A percentile compares a stretch with the other conserved stretches of the same genome.
Evolutionary conservation across 2,329 filamentous ascomycete species (phyloP).

Genomic region (Penicillium brasilianum): DNA sequence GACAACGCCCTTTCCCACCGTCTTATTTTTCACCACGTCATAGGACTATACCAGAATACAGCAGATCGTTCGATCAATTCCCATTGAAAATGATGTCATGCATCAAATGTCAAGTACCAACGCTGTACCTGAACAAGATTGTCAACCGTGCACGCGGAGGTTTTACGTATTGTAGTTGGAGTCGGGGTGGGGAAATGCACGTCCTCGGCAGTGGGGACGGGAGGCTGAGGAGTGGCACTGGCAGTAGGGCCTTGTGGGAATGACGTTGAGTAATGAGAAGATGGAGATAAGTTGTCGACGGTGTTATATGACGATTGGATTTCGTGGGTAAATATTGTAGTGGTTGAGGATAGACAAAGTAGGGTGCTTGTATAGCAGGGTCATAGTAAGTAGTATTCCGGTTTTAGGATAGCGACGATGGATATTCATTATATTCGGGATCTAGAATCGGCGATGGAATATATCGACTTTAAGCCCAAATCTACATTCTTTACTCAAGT

Average conservation of each 20-base stretch:
- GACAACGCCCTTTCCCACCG: not conserved
- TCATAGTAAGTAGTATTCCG: not conserved
- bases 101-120: no score
- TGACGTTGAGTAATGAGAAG: not conserved
- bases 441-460: not conserved
- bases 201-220: constrained; percentile 9
- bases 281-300: not conserved
- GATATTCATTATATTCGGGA: not conserved
- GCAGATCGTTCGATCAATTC: not conserved
- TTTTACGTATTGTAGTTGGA: constrained; percentile 23
- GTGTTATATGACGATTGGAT: not conserved
- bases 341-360: not conserved
- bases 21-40: not conserved
- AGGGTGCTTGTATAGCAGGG: not conserved
- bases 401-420: not conserved
- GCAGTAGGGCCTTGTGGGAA: not conserved
- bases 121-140: constrained; percentile 12
- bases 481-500: not conserved
- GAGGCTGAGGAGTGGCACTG: constrained; percentile 4
- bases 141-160: constrained; percentile 5
- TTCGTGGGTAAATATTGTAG: not conserved
- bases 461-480: not conserved
- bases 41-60: not conserved
- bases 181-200: constrained; percentile 12
- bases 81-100: constrained; percentile 4